phyloP scores from a whole-genome alignment of 495 filamentous ascomycete species.

The Penicillium tannophilum region DNA sequence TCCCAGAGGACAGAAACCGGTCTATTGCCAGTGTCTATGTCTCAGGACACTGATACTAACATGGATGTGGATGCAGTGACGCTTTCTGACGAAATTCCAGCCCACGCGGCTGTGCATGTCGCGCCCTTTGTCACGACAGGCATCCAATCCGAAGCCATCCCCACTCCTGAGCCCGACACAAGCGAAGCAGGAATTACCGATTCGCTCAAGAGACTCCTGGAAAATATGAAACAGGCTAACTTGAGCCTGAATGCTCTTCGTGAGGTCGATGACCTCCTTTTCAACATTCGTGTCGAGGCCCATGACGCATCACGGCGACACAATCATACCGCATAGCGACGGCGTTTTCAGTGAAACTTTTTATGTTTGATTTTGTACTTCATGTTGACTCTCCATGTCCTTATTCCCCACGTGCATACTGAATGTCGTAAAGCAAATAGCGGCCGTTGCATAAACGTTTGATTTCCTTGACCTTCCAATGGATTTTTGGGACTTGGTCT shows the following conservation, averaged over 20 bases:
- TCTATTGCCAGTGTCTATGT: constrained; percentile 3
- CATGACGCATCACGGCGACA: constrained; percentile 60
- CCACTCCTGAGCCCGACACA: constrained; percentile 7
- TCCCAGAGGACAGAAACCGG: constrained; percentile 17
- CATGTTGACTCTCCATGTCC: constrained; percentile 14
- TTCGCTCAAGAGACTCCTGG: constrained; percentile 53
- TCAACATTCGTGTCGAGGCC: constrained; percentile 65
- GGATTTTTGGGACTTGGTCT: not conserved
- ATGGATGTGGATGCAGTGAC: constrained; percentile 22
- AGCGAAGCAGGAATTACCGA: constrained; percentile 41
- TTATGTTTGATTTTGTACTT: constrained; percentile 18
- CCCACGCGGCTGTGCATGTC: constrained; percentile 1
- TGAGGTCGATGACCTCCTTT: constrained; percentile 66
- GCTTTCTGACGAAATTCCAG: not conserved
- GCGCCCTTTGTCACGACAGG: constrained; percentile 17
- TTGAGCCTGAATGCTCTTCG: constrained; percentile 55
- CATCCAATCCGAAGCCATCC: constrained; percentile 21
- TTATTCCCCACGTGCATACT: constrained; percentile 32
- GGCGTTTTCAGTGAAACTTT: constrained; percentile 36
- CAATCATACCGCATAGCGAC: constrained; percentile 46
- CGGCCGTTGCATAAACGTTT: constrained; percentile 14
- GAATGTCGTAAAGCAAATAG: constrained; percentile 19
- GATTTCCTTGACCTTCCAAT: not conserved
- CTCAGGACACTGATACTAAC: constrained; percentile 9
- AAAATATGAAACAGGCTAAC: constrained; percentile 50